phyloP scores from a whole-genome alignment of 2,329 filamentous ascomycete species.

The Sphaerostilbella broomeana region DNA sequence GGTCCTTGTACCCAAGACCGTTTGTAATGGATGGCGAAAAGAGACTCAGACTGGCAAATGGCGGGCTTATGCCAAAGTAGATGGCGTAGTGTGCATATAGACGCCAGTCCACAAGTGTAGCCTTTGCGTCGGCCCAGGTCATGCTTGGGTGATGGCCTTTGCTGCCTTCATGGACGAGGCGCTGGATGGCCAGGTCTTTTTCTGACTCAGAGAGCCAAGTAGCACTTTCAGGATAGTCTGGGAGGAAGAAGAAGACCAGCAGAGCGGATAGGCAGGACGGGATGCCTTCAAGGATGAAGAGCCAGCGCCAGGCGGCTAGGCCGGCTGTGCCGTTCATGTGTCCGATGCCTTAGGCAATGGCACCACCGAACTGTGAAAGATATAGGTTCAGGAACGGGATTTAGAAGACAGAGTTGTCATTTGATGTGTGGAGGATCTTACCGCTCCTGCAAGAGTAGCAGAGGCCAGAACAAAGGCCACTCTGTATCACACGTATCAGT shows the following conservation, averaged over 20 bases:
- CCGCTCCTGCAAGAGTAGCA: conserved; percentile 62
- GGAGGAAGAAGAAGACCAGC: conserved; percentile 58
- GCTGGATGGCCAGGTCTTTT: conserved; percentile 44
- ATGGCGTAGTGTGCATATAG: conserved; percentile 61
- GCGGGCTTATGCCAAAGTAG: conserved; percentile 44
- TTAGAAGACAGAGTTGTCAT: neutral
- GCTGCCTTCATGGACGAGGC: conserved; percentile 41
- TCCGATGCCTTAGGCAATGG: conserved; percentile 65
- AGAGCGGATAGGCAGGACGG: conserved; percentile 58
- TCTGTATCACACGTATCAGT: conserved; percentile 24
- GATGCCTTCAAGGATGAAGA: conserved; percentile 58
- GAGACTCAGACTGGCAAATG: conserved; percentile 54
- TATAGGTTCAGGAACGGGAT: neutral
- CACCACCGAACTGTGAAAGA: conserved; percentile 51
- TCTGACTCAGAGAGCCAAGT: conserved; percentile 56
- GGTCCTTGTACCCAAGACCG: conserved; percentile 42
- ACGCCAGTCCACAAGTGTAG: conserved; percentile 58
- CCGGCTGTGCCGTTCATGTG: conserved; percentile 61
- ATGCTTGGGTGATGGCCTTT: conserved; percentile 55
- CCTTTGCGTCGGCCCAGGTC: conserved; percentile 62
- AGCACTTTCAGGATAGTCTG: conserved; percentile 60
- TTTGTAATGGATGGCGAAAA: conserved; percentile 56
- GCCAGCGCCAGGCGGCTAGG: conserved; percentile 62
- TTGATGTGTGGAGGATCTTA: conserved; percentile 19
- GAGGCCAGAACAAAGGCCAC: conserved; percentile 65